These are phyloP conservation scores for Pichia kudriavzevii DNA, from an alignment of 1,139 yeast species.

Conservation along the genomic window DNA sequence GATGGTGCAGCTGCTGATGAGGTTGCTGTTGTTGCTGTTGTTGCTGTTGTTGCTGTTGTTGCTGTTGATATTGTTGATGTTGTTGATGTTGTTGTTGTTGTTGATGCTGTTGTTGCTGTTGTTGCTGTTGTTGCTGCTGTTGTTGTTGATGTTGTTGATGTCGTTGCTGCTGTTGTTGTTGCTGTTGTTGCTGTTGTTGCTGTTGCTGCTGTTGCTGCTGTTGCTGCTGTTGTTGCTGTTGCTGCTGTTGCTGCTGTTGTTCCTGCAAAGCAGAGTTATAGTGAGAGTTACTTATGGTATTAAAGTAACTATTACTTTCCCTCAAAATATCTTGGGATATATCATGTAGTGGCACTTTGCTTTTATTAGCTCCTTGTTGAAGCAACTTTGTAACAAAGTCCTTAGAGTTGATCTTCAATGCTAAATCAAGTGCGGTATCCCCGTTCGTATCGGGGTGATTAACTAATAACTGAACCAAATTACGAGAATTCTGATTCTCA, in stretches of 20 bases:
- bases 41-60: background rate
- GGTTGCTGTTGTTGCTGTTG: conserved; percentile 6
- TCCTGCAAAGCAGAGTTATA: too few relatives aligned
- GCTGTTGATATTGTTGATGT: background rate
- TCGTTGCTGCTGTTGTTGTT: too few relatives aligned
- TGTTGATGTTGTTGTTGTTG: too few relatives aligned
- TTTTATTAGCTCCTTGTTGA: conserved; percentile 36
- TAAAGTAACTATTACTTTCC: conserved; percentile 12
- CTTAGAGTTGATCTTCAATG: conserved; percentile 36
- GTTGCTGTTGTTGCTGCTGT: too few relatives aligned
- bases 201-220: too few relatives aligned
- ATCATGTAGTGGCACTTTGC: conserved; percentile 16
- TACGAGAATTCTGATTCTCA: conserved; percentile 24
- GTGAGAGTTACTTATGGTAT: background rate
- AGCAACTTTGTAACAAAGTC: conserved; percentile 31
- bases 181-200: too few relatives aligned
- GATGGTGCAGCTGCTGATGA: background rate
- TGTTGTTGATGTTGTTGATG: too few relatives aligned
- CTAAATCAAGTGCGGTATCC: conserved; percentile 61
- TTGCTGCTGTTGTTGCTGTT: too few relatives aligned
- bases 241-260: too few relatives aligned
- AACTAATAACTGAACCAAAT: conserved; percentile 51
- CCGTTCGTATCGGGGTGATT: conserved; percentile 67
- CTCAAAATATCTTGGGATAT: conserved; percentile 20
- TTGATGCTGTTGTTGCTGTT: too few relatives aligned